These are phyloP conservation scores for Cercospora sp. DNA, from an alignment of 2,329 filamentous ascomycete species.

Conservation along the genomic window DNA sequence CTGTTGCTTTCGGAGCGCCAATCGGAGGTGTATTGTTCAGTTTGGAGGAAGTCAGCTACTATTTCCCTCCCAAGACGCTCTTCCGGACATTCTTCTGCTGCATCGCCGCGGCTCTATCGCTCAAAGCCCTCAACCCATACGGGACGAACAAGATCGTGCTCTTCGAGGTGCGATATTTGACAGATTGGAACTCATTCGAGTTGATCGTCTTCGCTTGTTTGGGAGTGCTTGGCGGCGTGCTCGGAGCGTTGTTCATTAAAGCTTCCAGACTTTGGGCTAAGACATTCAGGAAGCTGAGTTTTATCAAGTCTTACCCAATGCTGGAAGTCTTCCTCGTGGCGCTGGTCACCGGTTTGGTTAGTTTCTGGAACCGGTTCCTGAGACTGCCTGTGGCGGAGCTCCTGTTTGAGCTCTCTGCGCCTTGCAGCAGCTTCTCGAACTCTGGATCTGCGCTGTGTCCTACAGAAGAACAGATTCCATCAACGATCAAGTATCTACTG, in stretches of 20 bases:
- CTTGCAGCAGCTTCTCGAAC: conserved; percentile 71
- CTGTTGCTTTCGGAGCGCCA: conserved; percentile 91
- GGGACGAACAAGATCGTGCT: conserved; percentile 95
- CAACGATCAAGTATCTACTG: conserved; percentile 69
- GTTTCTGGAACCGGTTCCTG: conserved; percentile 92
- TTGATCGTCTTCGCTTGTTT: conserved; percentile 81
- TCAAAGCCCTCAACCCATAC: conserved; percentile 95
- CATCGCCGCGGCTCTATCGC: conserved; percentile 80
- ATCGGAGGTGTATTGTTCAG: conserved; percentile 89
- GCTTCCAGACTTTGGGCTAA: conserved; percentile 87
- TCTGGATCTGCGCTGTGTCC: conserved; percentile 80
- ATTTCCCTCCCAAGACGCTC: conserved; percentile 94
- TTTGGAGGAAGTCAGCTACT: conserved; percentile 93
- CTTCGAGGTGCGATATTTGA: conserved; percentile 87
- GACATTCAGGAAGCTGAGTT: conserved; percentile 75
- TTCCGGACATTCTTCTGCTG: conserved; percentile 99
- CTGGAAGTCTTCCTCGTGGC: conserved; percentile 88
- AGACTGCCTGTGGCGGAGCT: conserved; percentile 88
- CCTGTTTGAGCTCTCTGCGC: conserved; percentile 84
- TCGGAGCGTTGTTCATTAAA: conserved; percentile 95
- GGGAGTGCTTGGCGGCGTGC: conserved; percentile 78
- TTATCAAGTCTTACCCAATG: conserved; percentile 81
- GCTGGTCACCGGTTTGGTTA: conserved; percentile 75
- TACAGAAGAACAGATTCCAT: conserved; percentile 71
- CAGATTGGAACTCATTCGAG: conserved; percentile 94